phyloP scores from a whole-genome alignment of 768 basidiomycete species.

The Paxillus rubicundulus region DNA sequence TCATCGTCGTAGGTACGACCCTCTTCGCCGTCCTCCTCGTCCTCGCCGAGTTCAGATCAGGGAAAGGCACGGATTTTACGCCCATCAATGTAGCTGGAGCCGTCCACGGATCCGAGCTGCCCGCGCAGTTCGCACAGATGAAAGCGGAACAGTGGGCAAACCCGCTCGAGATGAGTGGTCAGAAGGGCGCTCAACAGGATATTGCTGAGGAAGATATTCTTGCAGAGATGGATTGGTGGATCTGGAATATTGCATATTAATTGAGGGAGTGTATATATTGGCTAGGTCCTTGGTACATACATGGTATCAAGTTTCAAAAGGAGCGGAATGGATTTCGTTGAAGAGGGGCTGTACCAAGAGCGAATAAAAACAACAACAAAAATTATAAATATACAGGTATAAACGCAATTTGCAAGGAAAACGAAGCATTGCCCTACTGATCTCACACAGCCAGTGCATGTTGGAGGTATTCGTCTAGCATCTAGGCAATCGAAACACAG shows the following conservation, averaged over 20 bases:
- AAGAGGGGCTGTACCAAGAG: background rate
- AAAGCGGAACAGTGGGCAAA: background rate
- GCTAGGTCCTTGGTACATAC: background rate
- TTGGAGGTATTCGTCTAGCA: constrained; percentile 30
- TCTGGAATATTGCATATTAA: constrained; percentile 17
- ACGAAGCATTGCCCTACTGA: background rate
- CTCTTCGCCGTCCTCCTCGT: constrained; percentile 22
- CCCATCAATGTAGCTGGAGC: constrained; percentile 22
- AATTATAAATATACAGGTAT: constrained; percentile 1
- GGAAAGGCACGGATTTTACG: constrained; percentile 23
- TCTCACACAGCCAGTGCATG: constrained; percentile 21
- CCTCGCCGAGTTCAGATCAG: constrained; percentile 21
- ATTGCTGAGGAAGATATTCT: constrained; percentile 10
- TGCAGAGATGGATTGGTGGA: constrained; percentile 19
- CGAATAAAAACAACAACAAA: background rate
- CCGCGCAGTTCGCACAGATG: constrained; percentile 17
- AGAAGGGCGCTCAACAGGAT: background rate
- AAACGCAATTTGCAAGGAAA: background rate
- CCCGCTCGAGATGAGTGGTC: background rate
- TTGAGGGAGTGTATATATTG: constrained; percentile 3
- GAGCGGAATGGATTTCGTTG: background rate
- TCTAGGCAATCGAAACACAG: constrained; percentile 10
- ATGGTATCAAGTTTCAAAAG: background rate
- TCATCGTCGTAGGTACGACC: constrained; percentile 25
- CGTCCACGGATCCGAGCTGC: constrained; percentile 24